Conservation (phyloP, 208 protist genomes). For the Trypanosoma avium region DNA sequence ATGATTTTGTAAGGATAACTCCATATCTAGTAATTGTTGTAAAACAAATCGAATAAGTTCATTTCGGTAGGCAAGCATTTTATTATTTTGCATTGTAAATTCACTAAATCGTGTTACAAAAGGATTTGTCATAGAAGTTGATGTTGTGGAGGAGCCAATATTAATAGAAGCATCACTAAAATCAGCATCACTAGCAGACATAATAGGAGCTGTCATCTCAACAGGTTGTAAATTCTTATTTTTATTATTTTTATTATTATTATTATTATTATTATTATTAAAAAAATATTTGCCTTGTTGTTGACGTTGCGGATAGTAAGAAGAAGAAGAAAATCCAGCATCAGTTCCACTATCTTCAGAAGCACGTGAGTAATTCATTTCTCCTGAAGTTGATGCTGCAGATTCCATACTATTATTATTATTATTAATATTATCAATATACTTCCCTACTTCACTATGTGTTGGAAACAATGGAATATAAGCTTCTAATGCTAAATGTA, state of each 20-base stretch:
- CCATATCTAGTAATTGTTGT: constrained; percentile 59
- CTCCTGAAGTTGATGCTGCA: too few species aligned
- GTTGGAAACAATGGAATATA: constrained; percentile 54
- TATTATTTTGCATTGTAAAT: constrained; percentile 57
- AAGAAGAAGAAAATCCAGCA: background rate
- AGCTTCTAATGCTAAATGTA: constrained; percentile 75
- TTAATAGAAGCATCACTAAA: constrained; percentile 26
- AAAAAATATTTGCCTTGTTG: constrained; percentile 15
- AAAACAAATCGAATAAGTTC: constrained; percentile 69
- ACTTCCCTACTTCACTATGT: too few species aligned
- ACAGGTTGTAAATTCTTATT: constrained; percentile 10
- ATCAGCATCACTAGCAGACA: constrained; percentile 29
- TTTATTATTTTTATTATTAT: too few species aligned
- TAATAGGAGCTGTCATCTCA: constrained; percentile 18
- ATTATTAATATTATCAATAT: too few species aligned
- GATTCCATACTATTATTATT: constrained; percentile 39
- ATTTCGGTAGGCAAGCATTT: constrained; percentile 58
- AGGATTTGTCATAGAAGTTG: background rate
- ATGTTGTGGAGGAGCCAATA: constrained; percentile 7
- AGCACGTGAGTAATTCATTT: too few species aligned
- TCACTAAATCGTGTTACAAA: constrained; percentile 18
- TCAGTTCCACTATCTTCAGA: constrained; percentile 49
- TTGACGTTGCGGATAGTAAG: constrained; percentile 5
- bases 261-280: too few species aligned
- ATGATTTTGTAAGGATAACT: constrained; percentile 53